phyloP scores from a whole-genome alignment of 1,284 basidiomycete species.

The Papiliotrema nemorosa region DNA sequence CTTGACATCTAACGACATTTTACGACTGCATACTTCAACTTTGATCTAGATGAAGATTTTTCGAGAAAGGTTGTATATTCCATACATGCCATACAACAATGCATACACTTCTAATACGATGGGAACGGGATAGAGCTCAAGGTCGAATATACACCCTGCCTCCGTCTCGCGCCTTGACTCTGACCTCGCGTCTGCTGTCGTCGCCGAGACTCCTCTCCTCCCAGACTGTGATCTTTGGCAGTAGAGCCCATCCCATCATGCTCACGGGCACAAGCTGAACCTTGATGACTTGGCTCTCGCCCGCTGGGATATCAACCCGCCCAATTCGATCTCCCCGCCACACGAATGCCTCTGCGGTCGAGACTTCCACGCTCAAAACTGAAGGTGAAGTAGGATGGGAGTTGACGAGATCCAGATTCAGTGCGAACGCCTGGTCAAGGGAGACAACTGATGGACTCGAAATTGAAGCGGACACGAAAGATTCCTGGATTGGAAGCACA shows the following conservation, averaged over 20 bases:
- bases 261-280: constrained; percentile 30
- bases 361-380: constrained; percentile 25
- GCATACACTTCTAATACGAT: too few species aligned
- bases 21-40: too few species aligned
- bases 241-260: constrained; percentile 25
- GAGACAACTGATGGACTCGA: constrained; percentile 13
- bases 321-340: constrained; percentile 37
- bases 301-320: constrained; percentile 23
- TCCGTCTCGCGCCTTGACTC: constrained; percentile 13
- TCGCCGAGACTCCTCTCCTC: constrained; percentile 22
- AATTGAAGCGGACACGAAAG: constrained; percentile 29
- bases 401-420: constrained; percentile 36
- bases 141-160: constrained; percentile 20
- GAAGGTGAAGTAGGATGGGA: constrained; percentile 33
- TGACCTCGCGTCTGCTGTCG: constrained; percentile 30
- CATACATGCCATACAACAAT: background rate
- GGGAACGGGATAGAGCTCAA: too few species aligned
- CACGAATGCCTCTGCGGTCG: constrained; percentile 43
- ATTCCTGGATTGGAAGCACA: constrained; percentile 24
- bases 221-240: constrained; percentile 36
- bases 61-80: background rate
- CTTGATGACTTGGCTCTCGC: constrained; percentile 14
- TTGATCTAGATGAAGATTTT: too few species aligned
- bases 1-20: too few species aligned
- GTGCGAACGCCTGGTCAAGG: constrained; percentile 28